Conservation (phyloP, 23 red algal species). For the Agarophyton chilense region DNA sequence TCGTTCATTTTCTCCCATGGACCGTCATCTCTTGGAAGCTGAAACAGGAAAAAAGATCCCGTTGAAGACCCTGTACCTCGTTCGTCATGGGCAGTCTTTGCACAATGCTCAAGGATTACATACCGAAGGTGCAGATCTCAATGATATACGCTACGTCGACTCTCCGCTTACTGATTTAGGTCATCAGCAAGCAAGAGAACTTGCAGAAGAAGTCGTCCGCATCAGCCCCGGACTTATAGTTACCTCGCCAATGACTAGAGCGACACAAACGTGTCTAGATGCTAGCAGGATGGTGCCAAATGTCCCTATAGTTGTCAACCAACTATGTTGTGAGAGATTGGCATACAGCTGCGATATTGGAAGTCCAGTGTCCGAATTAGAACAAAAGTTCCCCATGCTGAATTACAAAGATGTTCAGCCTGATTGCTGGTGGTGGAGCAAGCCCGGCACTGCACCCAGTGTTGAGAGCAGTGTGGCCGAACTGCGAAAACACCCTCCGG, state of each 20-base stretch:
- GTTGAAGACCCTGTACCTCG: conserved; percentile 35
- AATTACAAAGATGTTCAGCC: conserved; percentile 18
- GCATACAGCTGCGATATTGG: conserved; percentile 55
- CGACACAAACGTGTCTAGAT: conserved; percentile 43
- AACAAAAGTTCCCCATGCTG: conserved; percentile 8
- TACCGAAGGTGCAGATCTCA: conserved; percentile 19
- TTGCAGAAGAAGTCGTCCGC: not conserved
- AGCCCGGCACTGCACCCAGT: not conserved
- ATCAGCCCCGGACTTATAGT: conserved; percentile 31
- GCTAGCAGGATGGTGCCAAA: not conserved
- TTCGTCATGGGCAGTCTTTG: conserved; percentile 59
- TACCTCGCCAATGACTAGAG: conserved; percentile 47
- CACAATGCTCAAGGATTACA: conserved; percentile 41
- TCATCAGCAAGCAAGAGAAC: conserved; percentile 1
- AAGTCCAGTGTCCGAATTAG: not conserved
- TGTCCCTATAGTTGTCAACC: conserved; percentile 13
- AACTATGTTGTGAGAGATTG: conserved; percentile 42
- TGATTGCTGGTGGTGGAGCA: conserved; percentile 63
- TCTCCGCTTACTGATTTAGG: conserved; percentile 42
- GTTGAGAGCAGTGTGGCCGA: not conserved
- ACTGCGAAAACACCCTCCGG: conserved; percentile 15
- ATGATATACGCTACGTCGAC: conserved; percentile 33
- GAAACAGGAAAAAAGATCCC: conserved; percentile 3
- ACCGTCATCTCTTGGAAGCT: conserved; percentile 27
- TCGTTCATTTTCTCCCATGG: conserved; percentile 1